phyloP scores from a whole-genome alignment of 148 eudicot genomes.

The Spergularia marina region DNA sequence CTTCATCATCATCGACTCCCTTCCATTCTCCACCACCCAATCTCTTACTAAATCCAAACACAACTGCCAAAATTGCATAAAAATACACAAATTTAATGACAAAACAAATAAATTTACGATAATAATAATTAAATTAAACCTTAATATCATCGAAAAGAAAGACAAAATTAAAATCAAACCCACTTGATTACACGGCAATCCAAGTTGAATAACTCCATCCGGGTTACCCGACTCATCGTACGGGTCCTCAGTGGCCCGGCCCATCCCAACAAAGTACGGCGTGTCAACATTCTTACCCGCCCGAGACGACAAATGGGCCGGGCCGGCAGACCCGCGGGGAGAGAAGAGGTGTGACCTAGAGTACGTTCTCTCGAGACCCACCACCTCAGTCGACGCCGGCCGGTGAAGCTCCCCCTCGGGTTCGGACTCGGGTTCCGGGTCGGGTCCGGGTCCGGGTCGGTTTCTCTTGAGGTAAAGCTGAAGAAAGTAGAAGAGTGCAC shows the following conservation, averaged over 20 bases:
- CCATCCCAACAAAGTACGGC: conserved; percentile 49
- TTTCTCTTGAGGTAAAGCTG: conserved; percentile 70
- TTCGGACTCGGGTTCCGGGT: conserved; percentile 12
- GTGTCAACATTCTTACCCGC: conserved; percentile 44
- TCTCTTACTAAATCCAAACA: conserved; percentile 76
- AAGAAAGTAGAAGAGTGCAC: conserved; percentile 81
- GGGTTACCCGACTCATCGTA: conserved; percentile 47
- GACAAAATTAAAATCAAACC: conserved; percentile 4
- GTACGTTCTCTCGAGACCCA: conserved; percentile 38
- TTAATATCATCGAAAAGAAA: conserved; percentile 13
- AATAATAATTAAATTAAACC: neutral
- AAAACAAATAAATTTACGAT: neutral
- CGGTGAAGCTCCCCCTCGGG: neutral
- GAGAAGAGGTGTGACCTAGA: conserved; percentile 50
- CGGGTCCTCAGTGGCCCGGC: conserved; percentile 48
- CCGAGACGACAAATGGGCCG: conserved; percentile 51
- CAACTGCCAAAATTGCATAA: conserved; percentile 44
- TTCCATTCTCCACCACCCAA: conserved; percentile 63
- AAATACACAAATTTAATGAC: neutral
- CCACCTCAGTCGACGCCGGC: neutral
- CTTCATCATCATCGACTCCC: conserved; percentile 30
- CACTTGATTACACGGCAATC: conserved; percentile 61
- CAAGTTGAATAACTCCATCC: conserved; percentile 69
- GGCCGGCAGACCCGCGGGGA: conserved; percentile 54
- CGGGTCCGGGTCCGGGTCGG: conserved; percentile 14